Evolutionary conservation across 805 yeast genomes (phyloP), one percentile per base, ranked within the genome.

Genomic region (Phaffomyces antillensis): DNA sequence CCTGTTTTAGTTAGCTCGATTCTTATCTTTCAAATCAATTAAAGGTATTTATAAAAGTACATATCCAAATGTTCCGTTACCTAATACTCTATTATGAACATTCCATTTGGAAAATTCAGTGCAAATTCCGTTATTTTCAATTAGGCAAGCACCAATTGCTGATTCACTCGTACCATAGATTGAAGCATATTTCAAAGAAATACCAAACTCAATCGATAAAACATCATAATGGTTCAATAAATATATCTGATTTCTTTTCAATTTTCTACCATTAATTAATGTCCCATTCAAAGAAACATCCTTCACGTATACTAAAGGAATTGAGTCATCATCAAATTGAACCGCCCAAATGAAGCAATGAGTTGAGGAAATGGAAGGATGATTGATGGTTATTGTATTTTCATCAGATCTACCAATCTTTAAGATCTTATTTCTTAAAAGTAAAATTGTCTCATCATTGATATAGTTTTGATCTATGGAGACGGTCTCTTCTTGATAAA

Each of bases 61-160:
- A 43, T 69, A 68, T 1, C 86, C 85, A 66, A 77, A 79, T 0
- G 83, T 73, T 2, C 85, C 85, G 42, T 64, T 62, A 0, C 84
- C 84, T 26, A 79, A 55, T 5, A 72, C 52, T 26, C 64, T 63
- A 4, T 71, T 55, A 3, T 67, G 52, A 5, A 77, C 61, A 4
- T 42, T 44, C 84, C 84, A 79, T 12, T 58, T 49, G 2, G 56
- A 53, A 12, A 67, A 55, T 9, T 49, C 46, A 18, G 44, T 44
- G 30, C 48, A 45, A 13, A 64, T 53, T 3, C 50, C 50, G 43
- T 60, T 49, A 12, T 52, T 49, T 12, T 53, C 45, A 12, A 62
- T 43, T 18, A 57, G 34, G 17, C 47, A 37, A 5, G 41, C 40
- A 7, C 51, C 52, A 7, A 50, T 41, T 9, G 42, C 32, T 41